Conservation (phyloP, 2,329 filamentous ascomycete species). For the Verticillium longisporum region DNA sequence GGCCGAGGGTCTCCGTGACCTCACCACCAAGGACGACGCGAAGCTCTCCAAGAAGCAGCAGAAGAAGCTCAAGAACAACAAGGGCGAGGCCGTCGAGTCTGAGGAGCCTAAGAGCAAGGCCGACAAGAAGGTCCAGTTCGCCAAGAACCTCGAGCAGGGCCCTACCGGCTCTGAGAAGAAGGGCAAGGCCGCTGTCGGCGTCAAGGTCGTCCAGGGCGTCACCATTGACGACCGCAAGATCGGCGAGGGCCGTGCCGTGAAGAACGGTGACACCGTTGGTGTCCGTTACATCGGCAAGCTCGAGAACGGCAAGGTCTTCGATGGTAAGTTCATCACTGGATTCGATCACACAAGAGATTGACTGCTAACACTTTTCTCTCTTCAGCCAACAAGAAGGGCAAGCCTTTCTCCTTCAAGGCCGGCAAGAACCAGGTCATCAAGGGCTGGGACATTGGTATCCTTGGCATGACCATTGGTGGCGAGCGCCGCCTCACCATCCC, state of each 20-base stretch:
- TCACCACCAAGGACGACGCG: slow-evolving; percentile 64
- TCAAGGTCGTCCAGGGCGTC: slow-evolving; percentile 81
- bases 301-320: slow-evolving; percentile 89
- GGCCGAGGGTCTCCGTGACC: slow-evolving; percentile 65
- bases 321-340: slow-evolving; percentile 63
- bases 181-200: slow-evolving; percentile 42
- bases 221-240: slow-evolving; percentile 94
- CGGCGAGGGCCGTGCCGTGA: slow-evolving; percentile 75
- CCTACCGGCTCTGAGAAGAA: slow-evolving; percentile 65
- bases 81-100: slow-evolving; percentile 70
- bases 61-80: slow-evolving; percentile 99
- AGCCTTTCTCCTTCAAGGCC: slow-evolving; percentile 94
- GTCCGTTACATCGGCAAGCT: slow-evolving; percentile 99
- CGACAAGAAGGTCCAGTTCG: slow-evolving; percentile 97
- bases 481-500: slow-evolving; percentile 92
- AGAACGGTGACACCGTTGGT: slow-evolving; percentile 83
- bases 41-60: slow-evolving; percentile 93
- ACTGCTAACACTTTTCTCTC: neutral
- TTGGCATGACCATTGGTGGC: slow-evolving; percentile 86
- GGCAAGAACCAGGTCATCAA: slow-evolving; percentile 96
- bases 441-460: slow-evolving; percentile 94
- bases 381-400: slow-evolving; percentile 94
- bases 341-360: neutral
- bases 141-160: slow-evolving; percentile 97
- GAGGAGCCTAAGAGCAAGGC: slow-evolving; percentile 54